Evolutionary conservation across 2,329 filamentous ascomycete genomes (phyloP), one percentile per base, ranked within the genome.

Genomic region (Colletotrichum sidae): DNA sequence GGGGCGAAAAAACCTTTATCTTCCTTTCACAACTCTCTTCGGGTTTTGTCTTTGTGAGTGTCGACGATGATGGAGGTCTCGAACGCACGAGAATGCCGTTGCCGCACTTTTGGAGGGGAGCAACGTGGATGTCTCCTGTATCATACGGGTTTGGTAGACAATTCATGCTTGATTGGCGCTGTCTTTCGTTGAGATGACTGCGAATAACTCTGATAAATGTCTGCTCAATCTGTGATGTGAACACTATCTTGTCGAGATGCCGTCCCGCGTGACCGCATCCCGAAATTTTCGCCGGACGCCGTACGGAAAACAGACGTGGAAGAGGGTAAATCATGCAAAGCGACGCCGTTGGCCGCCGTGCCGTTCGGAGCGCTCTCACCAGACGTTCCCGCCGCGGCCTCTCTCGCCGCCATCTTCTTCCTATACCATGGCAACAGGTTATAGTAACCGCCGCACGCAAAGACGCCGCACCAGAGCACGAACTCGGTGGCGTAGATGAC

Each of bases 401-500:
- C 62, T 52, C 60, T 44, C 35, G 57, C 50, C 33, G 67, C 68
- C 42, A 77, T 61, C 67, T 75, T 81, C 56, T 75, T 72, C 62
- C 74, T 75, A 0, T 86, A 65, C 87, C 87, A 90, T 2, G 89
- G 88, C 11, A 81, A 58, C 3, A 92, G 73, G 69, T 91, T 90
- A 70, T 87, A 91, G 67, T 89, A 89, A 2, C 83, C 87, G 0
- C 89, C 90, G 64, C 85, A 89, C 0, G 84, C 83, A 74, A 91
- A 89, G 2, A 92, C 83, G 0, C 90, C 90, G 46, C 87, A 81
- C 90, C 90, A 92, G 2, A 92, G 78, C 1, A 82, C 78, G 55
- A 92, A 79, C 73, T 92, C 90, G 0, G 85, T 86, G 1, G 84
- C 87, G 72, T 92, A 92, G 13, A 92, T 90, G 1, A 88, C 82